Percentiles rank a stretch among this genome's conserved stretches.
These are phyloP conservation scores for Nitzschia sp. DNA, from an alignment of 108 stramenopile species.

Conservation along the genomic window DNA sequence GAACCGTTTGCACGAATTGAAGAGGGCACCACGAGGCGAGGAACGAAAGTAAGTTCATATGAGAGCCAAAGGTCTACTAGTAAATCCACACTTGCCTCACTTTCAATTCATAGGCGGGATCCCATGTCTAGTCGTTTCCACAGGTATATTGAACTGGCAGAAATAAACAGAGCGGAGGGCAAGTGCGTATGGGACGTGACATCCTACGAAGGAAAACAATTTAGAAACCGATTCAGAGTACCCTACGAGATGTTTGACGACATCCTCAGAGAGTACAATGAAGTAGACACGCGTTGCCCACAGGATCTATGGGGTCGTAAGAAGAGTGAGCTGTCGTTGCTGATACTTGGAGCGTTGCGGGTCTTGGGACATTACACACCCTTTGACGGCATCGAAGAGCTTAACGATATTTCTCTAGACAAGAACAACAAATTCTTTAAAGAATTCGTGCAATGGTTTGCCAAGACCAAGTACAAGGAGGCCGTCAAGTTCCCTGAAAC, in stretches of 20 bases:
- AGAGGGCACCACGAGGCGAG: too few relatives aligned
- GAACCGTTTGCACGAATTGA: too few relatives aligned
- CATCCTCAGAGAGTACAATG: not conserved
- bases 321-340: not conserved
- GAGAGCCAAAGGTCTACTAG: too few relatives aligned
- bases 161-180: not conserved
- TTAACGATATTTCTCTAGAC: not conserved
- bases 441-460: not conserved
- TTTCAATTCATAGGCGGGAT: too few relatives aligned
- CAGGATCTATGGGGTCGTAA: not conserved
- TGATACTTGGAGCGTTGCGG: not conserved
- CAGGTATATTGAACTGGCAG: too few relatives aligned
- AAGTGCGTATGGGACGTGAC: not conserved
- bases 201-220: not conserved
- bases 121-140: too few relatives aligned
- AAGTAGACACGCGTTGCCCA: not conserved
- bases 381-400: constrained; percentile 1
- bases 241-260: constrained; percentile 1
- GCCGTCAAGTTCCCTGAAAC: not conserved
- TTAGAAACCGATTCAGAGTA: not conserved
- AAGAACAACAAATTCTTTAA: not conserved
- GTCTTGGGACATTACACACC: not conserved
- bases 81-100: too few relatives aligned
- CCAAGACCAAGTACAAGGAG: not conserved
- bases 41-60: too few relatives aligned